These are phyloP conservation scores for Antitrichia curtipendula DNA, from an alignment of 225 moss, liverwort and hornwort species.

Conservation along the genomic window DNA sequence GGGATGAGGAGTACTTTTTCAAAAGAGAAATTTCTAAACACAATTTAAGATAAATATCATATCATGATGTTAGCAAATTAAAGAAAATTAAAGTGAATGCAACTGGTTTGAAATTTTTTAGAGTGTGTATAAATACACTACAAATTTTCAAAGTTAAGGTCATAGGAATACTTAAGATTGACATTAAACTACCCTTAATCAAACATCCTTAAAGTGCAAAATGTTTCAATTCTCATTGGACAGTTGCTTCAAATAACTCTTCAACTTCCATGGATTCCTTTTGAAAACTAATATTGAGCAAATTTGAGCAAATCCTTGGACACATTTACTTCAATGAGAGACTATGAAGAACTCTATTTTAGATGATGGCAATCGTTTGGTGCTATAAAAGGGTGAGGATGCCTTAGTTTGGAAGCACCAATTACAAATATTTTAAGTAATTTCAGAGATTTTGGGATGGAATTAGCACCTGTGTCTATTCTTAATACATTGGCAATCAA, in stretches of 20 bases:
- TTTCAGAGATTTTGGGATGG: fast-evolving
- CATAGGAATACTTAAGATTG: not conserved
- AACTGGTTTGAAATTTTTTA: not conserved
- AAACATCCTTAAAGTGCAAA: not conserved
- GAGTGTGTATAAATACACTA: no score
- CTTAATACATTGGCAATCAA: not conserved
- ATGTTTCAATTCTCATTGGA: not conserved
- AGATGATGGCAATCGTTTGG: not conserved
- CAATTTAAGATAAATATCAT: not conserved
- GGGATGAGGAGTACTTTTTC: not conserved
- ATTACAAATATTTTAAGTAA: not conserved
- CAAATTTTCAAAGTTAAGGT: not conserved
- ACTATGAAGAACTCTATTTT: not conserved
- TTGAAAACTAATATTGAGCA: not conserved
- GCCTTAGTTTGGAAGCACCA: not conserved
- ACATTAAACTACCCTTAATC: not conserved
- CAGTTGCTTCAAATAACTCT: not conserved
- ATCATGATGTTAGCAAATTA: fast-evolving
- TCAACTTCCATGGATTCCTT: not conserved
- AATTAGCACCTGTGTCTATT: not conserved
- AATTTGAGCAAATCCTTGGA: not conserved
- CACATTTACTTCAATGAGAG: no score
- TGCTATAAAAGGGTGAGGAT: not conserved
- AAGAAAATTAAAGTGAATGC: not conserved
- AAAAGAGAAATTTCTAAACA: fast-evolving